Percentiles rank a stretch among this genome's conserved stretches.
Evolutionary conservation across 305 asterid species (phyloP).

Genomic region (Plantago coronopus): DNA sequence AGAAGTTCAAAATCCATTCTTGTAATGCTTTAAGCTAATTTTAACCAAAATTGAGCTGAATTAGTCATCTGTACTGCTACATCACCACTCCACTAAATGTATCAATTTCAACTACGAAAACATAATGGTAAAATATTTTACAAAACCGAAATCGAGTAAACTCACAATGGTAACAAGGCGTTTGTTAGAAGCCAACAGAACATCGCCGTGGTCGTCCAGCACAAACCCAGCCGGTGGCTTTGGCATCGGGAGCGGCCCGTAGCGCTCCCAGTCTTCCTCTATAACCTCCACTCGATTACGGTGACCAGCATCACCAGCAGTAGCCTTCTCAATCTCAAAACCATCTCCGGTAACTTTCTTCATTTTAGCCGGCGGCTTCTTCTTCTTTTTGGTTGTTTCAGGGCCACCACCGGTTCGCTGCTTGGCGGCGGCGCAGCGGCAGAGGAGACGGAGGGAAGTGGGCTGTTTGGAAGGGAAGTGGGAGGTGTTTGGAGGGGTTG

Average conservation of each 20-base stretch:
- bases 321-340: slow-evolving; percentile 49
- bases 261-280: slow-evolving; percentile 35
- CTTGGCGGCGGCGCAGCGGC: slow-evolving; percentile 55
- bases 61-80: neutral
- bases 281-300: slow-evolving; percentile 31
- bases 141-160: slow-evolving; percentile 6
- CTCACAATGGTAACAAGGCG: slow-evolving; percentile 84
- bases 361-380: slow-evolving; percentile 26
- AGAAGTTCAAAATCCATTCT: too few species aligned
- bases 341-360: slow-evolving; percentile 34
- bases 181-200: slow-evolving; percentile 73
- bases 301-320: slow-evolving; percentile 22
- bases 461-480: slow-evolving; percentile 13
- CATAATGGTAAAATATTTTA: neutral
- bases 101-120: neutral
- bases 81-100: neutral
- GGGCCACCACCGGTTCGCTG: slow-evolving; percentile 38
- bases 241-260: slow-evolving; percentile 66
- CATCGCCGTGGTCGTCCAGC: slow-evolving; percentile 81
- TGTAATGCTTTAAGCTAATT: neutral
- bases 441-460: slow-evolving; percentile 22
- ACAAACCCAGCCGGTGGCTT: slow-evolving; percentile 96
- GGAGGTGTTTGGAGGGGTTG: slow-evolving; percentile 25
- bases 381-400: slow-evolving; percentile 48
- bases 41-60: neutral